These are phyloP conservation scores for Myxozyma neotropica DNA, from an alignment of 805 yeast species.

Conservation along the genomic window DNA sequence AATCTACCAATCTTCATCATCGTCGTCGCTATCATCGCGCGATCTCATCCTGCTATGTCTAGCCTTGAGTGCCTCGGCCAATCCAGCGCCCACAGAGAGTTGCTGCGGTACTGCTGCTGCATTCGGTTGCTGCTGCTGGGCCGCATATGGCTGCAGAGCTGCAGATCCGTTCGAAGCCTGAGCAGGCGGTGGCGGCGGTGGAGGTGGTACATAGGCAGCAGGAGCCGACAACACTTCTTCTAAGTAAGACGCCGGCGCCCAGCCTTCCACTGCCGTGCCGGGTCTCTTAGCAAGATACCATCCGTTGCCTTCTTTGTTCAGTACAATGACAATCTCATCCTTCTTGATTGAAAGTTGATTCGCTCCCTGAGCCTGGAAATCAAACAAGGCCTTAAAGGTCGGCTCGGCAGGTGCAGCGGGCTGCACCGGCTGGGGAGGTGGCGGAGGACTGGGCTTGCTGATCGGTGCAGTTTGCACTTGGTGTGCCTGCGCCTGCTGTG, in stretches of 20 bases:
- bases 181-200: slow-evolving; percentile 38
- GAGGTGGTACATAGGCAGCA: slow-evolving; percentile 37
- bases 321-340: slow-evolving; percentile 73
- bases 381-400: slow-evolving; percentile 81
- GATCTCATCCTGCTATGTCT: slow-evolving; percentile 67
- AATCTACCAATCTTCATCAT: slow-evolving; percentile 40
- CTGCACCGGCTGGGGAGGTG: slow-evolving; percentile 78
- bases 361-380: slow-evolving; percentile 85
- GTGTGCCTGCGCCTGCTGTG: slow-evolving; percentile 18
- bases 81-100: slow-evolving; percentile 28
- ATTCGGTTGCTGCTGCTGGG: slow-evolving; percentile 13
- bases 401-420: slow-evolving; percentile 71
- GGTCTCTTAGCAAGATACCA: slow-evolving; percentile 87
- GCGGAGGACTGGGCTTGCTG: slow-evolving; percentile 43
- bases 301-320: slow-evolving; percentile 77
- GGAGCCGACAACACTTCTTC: slow-evolving; percentile 41
- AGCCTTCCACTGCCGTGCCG: slow-evolving; percentile 63
- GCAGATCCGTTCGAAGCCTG: slow-evolving; percentile 20
- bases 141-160: slow-evolving; percentile 2
- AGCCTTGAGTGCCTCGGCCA: slow-evolving; percentile 84
- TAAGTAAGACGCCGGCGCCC: slow-evolving; percentile 97
- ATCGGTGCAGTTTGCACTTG: slow-evolving; percentile 17
- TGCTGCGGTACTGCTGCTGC: slow-evolving; percentile 16
- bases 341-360: slow-evolving; percentile 76
- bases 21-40: slow-evolving; percentile 59